phyloP scores from a whole-genome alignment of 1,284 basidiomycete genomes.

The Phlebopus sp. region DNA sequence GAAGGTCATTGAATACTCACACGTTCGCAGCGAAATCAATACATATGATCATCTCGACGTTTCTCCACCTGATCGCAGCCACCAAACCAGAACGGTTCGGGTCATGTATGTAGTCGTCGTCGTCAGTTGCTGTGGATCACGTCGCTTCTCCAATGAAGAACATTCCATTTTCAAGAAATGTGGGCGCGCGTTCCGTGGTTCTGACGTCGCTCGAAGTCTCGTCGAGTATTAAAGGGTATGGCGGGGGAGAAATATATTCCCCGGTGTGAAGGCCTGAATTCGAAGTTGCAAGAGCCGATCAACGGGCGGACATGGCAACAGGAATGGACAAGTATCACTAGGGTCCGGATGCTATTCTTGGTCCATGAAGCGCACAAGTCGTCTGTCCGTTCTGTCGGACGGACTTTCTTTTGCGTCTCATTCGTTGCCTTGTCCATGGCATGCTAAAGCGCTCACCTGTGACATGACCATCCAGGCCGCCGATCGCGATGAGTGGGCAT shows the following conservation, averaged over 20 bases:
- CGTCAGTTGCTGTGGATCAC: too few relatives aligned
- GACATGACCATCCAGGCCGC: too few relatives aligned
- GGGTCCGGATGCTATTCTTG: not conserved
- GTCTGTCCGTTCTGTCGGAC: not conserved
- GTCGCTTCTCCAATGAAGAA: constrained; percentile 2
- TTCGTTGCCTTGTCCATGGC: not conserved
- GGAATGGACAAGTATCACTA: not conserved
- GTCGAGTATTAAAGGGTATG: not conserved
- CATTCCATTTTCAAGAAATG: constrained; percentile 3
- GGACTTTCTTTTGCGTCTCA: not conserved
- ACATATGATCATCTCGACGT: too few relatives aligned
- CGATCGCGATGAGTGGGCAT: too few relatives aligned
- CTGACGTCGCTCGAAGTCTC: not conserved
- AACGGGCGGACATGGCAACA: not conserved
- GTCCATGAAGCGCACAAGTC: not conserved
- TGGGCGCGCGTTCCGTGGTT: not conserved
- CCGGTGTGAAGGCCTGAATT: not conserved
- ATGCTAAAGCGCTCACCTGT: not conserved
- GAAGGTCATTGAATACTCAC: too few relatives aligned
- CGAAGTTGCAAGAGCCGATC: too few relatives aligned
- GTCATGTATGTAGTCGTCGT: too few relatives aligned
- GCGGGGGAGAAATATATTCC: not conserved
- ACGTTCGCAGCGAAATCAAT: too few relatives aligned
- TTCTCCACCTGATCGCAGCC: too few relatives aligned
- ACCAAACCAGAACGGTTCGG: too few relatives aligned